Evolutionary conservation across 176 grass and related monocot species (phyloP).

Genomic region (Oryza officinalis): DNA sequence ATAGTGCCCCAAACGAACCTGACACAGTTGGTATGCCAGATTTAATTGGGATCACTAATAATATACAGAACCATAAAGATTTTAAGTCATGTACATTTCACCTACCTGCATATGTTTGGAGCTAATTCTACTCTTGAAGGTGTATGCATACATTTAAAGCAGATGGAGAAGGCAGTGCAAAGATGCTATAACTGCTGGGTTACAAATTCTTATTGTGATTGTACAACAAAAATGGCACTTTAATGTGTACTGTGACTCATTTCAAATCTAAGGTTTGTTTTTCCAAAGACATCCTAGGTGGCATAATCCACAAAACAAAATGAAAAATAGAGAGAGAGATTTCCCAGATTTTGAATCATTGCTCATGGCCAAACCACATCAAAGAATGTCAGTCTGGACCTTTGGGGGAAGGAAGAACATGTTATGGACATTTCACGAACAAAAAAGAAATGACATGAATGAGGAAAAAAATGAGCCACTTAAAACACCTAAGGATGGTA

Average conservation of each 20-base stretch:
- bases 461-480: neutral
- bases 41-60: neutral
- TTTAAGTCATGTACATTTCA: neutral
- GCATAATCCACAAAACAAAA: neutral
- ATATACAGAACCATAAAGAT: neutral
- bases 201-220: neutral
- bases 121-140: neutral
- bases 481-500: neutral
- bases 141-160: neutral
- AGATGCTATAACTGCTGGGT: neutral
- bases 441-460: neutral
- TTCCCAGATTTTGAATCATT: too few species aligned
- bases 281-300: neutral
- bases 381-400: neutral
- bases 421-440: neutral
- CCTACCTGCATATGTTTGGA: neutral
- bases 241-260: neutral
- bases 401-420: neutral
- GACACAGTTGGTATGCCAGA: neutral
- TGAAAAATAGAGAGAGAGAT: too few species aligned
- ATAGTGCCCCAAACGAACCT: neutral
- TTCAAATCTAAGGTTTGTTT: neutral
- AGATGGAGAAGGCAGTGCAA: neutral
- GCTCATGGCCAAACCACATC: neutral
- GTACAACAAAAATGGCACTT: neutral